Conservation (phyloP, 2,329 filamentous ascomycete species). For the Stenocarpella maydis region DNA sequence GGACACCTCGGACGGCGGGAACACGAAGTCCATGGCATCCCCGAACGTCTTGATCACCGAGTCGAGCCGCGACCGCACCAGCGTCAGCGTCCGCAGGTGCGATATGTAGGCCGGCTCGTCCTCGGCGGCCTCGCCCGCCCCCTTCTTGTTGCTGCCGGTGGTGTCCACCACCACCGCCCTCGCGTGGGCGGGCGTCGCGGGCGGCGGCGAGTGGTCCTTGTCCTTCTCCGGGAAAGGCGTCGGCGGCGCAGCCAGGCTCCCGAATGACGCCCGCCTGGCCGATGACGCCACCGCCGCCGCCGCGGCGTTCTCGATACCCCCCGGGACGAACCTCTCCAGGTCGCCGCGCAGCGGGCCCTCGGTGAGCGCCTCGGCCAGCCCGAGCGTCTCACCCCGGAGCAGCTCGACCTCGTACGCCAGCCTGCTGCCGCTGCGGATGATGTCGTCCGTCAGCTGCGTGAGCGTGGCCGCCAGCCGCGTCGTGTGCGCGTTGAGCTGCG, state of each 20-base stretch:
- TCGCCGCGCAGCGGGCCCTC: slow-evolving; percentile 68
- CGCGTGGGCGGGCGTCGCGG: slow-evolving; percentile 29
- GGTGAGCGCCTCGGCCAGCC: slow-evolving; percentile 80
- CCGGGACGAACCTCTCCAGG: slow-evolving; percentile 75
- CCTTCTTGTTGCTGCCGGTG: neutral
- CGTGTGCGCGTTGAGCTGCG: slow-evolving; percentile 88
- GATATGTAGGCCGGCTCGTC: slow-evolving; percentile 74
- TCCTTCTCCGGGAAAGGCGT: slow-evolving; percentile 36
- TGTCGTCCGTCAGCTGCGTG: slow-evolving; percentile 93
- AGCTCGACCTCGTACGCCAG: slow-evolving; percentile 96
- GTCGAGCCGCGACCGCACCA: slow-evolving; percentile 85
- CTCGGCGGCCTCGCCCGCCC: slow-evolving; percentile 31
- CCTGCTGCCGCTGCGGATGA: slow-evolving; percentile 85
- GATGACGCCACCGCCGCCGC: slow-evolving; percentile 36
- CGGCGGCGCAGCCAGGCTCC: slow-evolving; percentile 38
- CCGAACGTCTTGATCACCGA: slow-evolving; percentile 91
- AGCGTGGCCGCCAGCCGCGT: slow-evolving; percentile 81
- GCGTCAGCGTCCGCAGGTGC: slow-evolving; percentile 81
- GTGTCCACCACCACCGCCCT: slow-evolving; percentile 2
- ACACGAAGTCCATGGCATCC: slow-evolving; percentile 93
- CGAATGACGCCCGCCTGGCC: slow-evolving; percentile 36
- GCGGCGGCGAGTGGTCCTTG: slow-evolving; percentile 29
- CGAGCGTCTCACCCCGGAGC: slow-evolving; percentile 83
- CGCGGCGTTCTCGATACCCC: slow-evolving; percentile 49
- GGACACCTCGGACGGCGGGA: slow-evolving; percentile 87